Conservation (phyloP, 768 basidiomycete species). For the Kwoniella sp. region DNA sequence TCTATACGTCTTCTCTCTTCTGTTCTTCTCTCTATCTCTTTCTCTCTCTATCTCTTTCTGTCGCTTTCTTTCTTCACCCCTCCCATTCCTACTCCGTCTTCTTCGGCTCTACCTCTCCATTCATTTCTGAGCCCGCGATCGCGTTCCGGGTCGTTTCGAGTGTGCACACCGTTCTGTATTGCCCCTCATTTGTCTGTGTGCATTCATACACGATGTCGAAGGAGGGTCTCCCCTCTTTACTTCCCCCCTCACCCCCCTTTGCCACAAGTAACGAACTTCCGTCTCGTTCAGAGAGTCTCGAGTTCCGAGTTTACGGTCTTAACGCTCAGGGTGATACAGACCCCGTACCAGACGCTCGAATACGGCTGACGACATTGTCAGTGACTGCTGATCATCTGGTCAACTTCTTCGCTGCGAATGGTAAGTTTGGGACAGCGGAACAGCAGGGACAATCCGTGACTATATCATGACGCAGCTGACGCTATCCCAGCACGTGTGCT, state of each 20-base stretch:
- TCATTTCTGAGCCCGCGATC: too few species aligned
- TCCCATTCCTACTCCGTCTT: neutral
- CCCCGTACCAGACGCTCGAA: too few species aligned
- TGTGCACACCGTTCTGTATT: too few species aligned
- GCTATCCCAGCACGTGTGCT: constrained; percentile 13
- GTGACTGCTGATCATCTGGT: constrained; percentile 22
- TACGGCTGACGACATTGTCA: neutral
- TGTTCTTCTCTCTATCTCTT: constrained; percentile 1
- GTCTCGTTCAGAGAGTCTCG: neutral
- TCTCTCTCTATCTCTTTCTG: constrained; percentile 7
- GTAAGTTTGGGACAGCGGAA: too few species aligned
- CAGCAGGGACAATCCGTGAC: neutral
- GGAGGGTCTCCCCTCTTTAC: too few species aligned
- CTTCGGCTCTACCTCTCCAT: too few species aligned
- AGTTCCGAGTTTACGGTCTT: constrained; percentile 13
- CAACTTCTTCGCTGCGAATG: constrained; percentile 26
- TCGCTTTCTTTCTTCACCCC: neutral
- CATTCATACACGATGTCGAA: too few species aligned
- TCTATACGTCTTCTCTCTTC: neutral
- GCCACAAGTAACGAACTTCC: neutral
- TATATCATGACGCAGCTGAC: neutral
- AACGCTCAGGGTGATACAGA: too few species aligned
- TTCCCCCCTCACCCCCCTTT: neutral
- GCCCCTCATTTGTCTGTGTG: too few species aligned
- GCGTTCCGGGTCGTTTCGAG: too few species aligned